Evolutionary conservation across 176 grass and related monocot species (phyloP), one percentile per base, ranked within the genome.

Genomic region (Eremochloa ophiuroides): DNA sequence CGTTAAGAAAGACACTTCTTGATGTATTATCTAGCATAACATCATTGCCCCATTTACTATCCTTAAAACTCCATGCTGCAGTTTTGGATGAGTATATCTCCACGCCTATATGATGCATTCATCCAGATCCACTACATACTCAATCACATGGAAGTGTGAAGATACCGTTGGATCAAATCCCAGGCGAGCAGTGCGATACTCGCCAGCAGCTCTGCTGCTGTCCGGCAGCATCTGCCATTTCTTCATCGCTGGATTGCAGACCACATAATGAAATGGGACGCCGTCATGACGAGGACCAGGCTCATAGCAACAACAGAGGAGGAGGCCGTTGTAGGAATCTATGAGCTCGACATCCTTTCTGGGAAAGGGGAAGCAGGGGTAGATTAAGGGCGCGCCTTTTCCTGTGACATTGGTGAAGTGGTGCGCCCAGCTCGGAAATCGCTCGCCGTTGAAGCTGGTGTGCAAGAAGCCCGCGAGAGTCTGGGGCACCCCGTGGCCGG

Each of bases 401-500:
- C 38, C 38, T 4, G 1, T 69, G 39, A 69, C 12, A 5, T 69
- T 69, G 37, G 66, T 42, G 66, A 69, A 43, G 10, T 42, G 66
- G 2, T 8, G 38, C 1, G 38, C 37, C 4, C 0, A 2, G 0
- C 1, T 1, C 0, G 38, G 66, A 39, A 1, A 15, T 1, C 38
- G 38, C 10, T 69, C 66, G 5, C 20, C 2, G 66, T 12, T 69
- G 11, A 6, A 0, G 39, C 66, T 41, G n/a, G n/a, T n/a, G n/a
- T n/a, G n/a, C n/a, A n/a, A n/a, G n/a, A n/a, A n/a, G n/a, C n/a
- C n/a, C n/a, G n/a, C n/a, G n/a, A n/a, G n/a, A n/a, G n/a, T n/a
- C n/a, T n/a, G n/a, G n/a, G n/a, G n/a, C n/a, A n/a, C n/a, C n/a
- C n/a, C n/a, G n/a, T n/a, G n/a, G n/a, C n/a, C n/a, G n/a, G n/a